Evolutionary conservation across 805 yeast genomes (phyloP).

Genomic region (Metschnikowia amazonensis): DNA sequence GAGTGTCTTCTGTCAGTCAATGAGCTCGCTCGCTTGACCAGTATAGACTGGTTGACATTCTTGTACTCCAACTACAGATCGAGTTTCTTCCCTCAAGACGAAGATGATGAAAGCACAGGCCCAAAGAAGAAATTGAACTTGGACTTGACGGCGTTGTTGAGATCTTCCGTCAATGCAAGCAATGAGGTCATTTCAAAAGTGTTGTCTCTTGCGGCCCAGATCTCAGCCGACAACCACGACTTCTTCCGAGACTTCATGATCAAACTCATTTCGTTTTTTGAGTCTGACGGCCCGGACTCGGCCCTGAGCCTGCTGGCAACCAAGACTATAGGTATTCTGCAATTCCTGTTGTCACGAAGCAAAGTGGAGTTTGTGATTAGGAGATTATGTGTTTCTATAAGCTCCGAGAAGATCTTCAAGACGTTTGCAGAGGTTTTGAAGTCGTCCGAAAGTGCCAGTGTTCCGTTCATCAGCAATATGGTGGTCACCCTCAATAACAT

Average conservation of each 20-base stretch:
- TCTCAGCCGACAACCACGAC: conserved; percentile 70
- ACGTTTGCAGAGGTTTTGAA: conserved; percentile 74
- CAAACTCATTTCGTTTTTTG: conserved; percentile 65
- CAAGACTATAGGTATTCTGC: not conserved
- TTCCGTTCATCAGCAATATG: conserved; percentile 72
- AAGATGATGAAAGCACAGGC: conserved; percentile 10
- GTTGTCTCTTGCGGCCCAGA: conserved; percentile 65
- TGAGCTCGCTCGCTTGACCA: conserved; percentile 77
- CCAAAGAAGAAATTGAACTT: conserved; percentile 20
- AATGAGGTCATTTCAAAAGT: conserved; percentile 76
- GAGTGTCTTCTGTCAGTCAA: conserved; percentile 50
- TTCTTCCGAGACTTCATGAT: conserved; percentile 74
- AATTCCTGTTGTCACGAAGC: conserved; percentile 48
- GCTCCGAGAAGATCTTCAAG: conserved; percentile 78
- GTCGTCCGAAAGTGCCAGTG: conserved; percentile 46
- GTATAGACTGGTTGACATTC: conserved; percentile 86
- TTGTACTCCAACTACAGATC: conserved; percentile 61
- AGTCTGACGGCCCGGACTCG: conserved; percentile 46
- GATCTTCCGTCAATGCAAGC: conserved; percentile 64
- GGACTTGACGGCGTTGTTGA: conserved; percentile 72
- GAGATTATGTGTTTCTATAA: conserved; percentile 74
- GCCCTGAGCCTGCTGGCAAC: conserved; percentile 2
- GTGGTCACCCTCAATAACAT: conserved; percentile 86
- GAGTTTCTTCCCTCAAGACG: conserved; percentile 29
- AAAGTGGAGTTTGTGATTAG: conserved; percentile 72